These are phyloP conservation scores for Ustilago esculenta DNA, from an alignment of 1,284 basidiomycete species.

Conservation along the genomic window DNA sequence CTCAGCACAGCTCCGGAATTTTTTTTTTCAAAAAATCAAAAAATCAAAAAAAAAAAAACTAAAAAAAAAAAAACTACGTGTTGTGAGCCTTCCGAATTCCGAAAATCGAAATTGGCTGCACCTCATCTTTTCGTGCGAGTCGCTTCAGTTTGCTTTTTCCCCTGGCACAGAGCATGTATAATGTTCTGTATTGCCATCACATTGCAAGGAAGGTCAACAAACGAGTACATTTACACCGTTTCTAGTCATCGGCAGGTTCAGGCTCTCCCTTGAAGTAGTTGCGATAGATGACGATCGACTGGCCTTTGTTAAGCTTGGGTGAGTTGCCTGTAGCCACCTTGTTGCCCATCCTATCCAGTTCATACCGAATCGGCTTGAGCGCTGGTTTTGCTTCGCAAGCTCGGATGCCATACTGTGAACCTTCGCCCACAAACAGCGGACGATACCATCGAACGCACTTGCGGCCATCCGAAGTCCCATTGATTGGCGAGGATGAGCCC, in stretches of 20 bases:
- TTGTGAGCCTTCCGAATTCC: conserved; percentile 2
- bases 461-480: conserved; percentile 1
- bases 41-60: conserved; percentile 3
- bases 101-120: conserved; percentile 1
- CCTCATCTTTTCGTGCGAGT: conserved; percentile 7
- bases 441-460: conserved; percentile 45
- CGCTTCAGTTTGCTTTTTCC: no score
- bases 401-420: conserved; percentile 30
- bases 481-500: neutral
- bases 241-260: conserved; percentile 36
- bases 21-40: conserved; percentile 1
- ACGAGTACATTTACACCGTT: no score
- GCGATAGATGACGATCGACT: conserved; percentile 38
- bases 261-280: conserved; percentile 48
- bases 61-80: conserved; percentile 6
- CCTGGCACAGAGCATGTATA: no score
- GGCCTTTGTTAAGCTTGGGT: conserved; percentile 40
- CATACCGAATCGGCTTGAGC: conserved; percentile 38
- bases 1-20: no score
- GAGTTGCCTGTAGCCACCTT: conserved; percentile 35
- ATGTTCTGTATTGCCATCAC: neutral
- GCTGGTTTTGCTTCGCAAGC: conserved; percentile 18
- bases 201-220: neutral
- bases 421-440: conserved; percentile 39
- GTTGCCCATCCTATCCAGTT: conserved; percentile 38